phyloP scores from a whole-genome alignment of 2,329 filamentous ascomycete genomes.

The Leptographium wingfieldii region DNA sequence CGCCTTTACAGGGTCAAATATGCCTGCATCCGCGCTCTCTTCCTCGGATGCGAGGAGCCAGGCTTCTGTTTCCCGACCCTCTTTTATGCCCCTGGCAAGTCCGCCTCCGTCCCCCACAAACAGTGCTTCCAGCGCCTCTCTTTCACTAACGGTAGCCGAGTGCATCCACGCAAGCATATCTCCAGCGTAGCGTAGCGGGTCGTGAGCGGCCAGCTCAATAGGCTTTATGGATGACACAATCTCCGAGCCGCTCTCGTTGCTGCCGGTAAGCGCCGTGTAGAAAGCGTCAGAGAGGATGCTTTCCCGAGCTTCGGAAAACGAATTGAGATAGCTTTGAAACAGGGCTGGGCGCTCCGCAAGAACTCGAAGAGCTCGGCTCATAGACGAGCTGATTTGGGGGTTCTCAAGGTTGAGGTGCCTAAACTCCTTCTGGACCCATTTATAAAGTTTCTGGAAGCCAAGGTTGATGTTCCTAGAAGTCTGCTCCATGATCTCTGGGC shows the following conservation, averaged over 20 bases:
- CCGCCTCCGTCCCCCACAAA: constrained; percentile 88
- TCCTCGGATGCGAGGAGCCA: constrained; percentile 60
- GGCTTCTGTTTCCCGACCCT: constrained; percentile 68
- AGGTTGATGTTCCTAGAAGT: constrained; percentile 76
- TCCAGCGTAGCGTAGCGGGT: constrained; percentile 80
- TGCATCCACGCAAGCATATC: constrained; percentile 98
- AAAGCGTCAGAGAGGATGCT: constrained; percentile 80
- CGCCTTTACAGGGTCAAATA: constrained; percentile 71
- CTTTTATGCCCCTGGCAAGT: constrained; percentile 68
- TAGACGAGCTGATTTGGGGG: constrained; percentile 76
- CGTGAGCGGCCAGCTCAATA: constrained; percentile 87
- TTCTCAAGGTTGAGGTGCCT: constrained; percentile 88
- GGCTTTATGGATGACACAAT: constrained; percentile 61
- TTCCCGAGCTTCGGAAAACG: constrained; percentile 83
- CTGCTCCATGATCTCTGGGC: constrained; percentile 82
- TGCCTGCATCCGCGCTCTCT: constrained; percentile 35
- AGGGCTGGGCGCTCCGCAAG: constrained; percentile 79
- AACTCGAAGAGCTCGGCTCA: constrained; percentile 72
- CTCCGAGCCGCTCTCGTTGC: not conserved
- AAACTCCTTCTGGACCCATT: constrained; percentile 91
- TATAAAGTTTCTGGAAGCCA: constrained; percentile 90
- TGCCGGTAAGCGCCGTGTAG: constrained; percentile 72
- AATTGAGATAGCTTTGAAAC: constrained; percentile 88
- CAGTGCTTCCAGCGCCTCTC: constrained; percentile 79
- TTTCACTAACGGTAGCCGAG: constrained; percentile 84